Evolutionary conservation across 75 land plant genomes (phyloP), one percentile per base, ranked within the genome.

Genomic region (Pseudotsuga menziesii): DNA sequence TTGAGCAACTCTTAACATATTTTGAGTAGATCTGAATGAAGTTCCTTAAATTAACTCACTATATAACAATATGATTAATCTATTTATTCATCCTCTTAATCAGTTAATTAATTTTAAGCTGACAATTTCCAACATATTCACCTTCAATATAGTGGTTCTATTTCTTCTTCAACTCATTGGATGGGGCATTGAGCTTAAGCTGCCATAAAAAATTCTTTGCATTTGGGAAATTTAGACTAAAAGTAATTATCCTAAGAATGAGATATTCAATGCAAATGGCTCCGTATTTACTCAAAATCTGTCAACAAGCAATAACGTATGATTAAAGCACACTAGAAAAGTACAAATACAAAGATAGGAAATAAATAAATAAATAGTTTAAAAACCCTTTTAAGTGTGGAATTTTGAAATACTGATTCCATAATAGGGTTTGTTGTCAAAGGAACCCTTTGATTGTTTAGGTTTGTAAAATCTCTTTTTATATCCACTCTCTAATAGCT

Each of bases 181-280:
- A 82, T 25, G 94, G 97, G 26, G 82, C 80, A 76, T 67, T 89
- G 15, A 94, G 86, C 63, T 74, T 80, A 64, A 94, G 90, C 2
- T 94, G 94, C 85, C 83, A 87, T 66, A 94, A 70, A 73, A 88
- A 94, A 74, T 73, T 83, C 22, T 70, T 85, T 14, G 86, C 94
- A 56, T 89, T 83, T 77, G 85, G 88, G 75, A 94, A 94, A 76
- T 92, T 87, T 26, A 92, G 89, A 56, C 96, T 94, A 20, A 86
- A 92, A 41, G 80, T 85, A 16, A 81, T 82, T 55, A 94, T 90
- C 81, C 91, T 89, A 58, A 91, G 90, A n/a, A 93, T 83, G 17
- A 93, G 81, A 78, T 93, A 94, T 82, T 93, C 94, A 22, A 92
- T 79, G 57, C 97, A 92, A 13, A 92, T 82, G 39, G 92, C 85